phyloP scores from a whole-genome alignment of 257 asterid genomes.

The Petrea volubilis region DNA sequence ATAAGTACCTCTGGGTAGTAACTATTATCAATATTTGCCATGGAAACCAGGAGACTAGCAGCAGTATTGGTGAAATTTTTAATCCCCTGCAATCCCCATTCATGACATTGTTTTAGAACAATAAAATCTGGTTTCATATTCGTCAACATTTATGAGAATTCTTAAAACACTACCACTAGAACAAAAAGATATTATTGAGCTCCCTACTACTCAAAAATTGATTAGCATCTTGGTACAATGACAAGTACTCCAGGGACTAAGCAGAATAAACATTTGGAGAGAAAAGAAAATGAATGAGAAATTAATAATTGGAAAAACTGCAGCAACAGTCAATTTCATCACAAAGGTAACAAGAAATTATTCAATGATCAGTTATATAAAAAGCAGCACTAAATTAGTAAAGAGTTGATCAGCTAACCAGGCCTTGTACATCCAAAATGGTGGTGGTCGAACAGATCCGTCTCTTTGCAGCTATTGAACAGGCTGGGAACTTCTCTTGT shows the following conservation, averaged over 20 bases:
- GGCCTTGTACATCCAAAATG: slow-evolving; percentile 93
- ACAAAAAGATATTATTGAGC: not conserved
- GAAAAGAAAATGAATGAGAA: not conserved
- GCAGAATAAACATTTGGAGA: not conserved
- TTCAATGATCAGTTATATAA: not conserved
- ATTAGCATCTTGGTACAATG: not conserved
- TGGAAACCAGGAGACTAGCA: slow-evolving; percentile 72
- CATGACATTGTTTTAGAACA: slow-evolving; percentile 6
- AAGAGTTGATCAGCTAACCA: slow-evolving; percentile 51
- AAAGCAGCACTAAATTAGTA: not conserved
- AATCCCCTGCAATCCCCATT: slow-evolving; percentile 61
- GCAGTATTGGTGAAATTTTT: slow-evolving; percentile 80
- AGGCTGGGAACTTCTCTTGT: slow-evolving; percentile 86
- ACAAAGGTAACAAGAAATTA: not conserved
- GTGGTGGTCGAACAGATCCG: slow-evolving; percentile 83
- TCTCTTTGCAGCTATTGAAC: slow-evolving; percentile 87
- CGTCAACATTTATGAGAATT: slow-evolving; percentile 14
- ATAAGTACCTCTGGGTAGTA: slow-evolving; percentile 88
- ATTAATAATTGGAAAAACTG: not conserved
- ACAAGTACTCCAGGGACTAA: not conserved
- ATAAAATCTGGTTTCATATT: not conserved
- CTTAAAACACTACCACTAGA: not conserved
- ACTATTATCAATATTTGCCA: slow-evolving; percentile 75
- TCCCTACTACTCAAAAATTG: not conserved
- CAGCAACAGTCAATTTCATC: slow-evolving; percentile 11